Percentiles rank a stretch among this genome's conserved stretches.
Conservation (phyloP, 306 rosid species). For the Rosa chinensis region DNA sequence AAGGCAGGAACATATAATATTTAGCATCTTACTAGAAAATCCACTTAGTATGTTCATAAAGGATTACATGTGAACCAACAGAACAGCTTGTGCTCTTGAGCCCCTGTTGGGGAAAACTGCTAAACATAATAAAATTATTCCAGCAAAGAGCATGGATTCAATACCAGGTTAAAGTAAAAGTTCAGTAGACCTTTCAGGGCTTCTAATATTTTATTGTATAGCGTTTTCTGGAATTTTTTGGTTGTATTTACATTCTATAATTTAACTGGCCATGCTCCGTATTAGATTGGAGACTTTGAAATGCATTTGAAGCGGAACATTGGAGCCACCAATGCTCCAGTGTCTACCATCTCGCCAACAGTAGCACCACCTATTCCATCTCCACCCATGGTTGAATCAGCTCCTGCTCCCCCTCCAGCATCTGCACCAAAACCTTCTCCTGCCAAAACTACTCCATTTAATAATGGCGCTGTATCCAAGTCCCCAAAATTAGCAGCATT, state of each 20-base stretch:
- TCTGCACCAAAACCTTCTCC: constrained; percentile 64
- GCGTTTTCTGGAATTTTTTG: background rate
- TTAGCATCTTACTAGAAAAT: background rate
- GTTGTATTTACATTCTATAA: constrained; percentile 11
- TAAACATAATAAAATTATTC: background rate
- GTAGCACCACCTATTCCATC: constrained; percentile 80
- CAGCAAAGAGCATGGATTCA: background rate
- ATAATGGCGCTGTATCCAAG: constrained; percentile 40
- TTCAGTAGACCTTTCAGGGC: background rate
- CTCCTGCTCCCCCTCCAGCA: constrained; percentile 42
- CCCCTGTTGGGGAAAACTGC: background rate
- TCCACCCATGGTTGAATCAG: constrained; percentile 73
- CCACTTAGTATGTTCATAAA: background rate
- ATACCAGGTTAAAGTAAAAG: background rate
- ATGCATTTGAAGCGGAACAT: constrained; percentile 89
- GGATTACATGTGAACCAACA: background rate
- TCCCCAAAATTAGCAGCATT: constrained; percentile 72
- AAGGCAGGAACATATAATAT: background rate
- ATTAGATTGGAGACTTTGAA: constrained; percentile 92
- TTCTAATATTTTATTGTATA: background rate
- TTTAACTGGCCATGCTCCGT: constrained; percentile 24
- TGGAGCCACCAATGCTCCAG: constrained; percentile 62
- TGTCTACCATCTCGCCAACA: constrained; percentile 68
- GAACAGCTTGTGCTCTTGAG: background rate
- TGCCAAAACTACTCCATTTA: constrained; percentile 57